Evolutionary conservation across 2,329 filamentous ascomycete genomes (phyloP), one percentile per base, ranked within the genome.

Genomic region (Diplodia mutila): DNA sequence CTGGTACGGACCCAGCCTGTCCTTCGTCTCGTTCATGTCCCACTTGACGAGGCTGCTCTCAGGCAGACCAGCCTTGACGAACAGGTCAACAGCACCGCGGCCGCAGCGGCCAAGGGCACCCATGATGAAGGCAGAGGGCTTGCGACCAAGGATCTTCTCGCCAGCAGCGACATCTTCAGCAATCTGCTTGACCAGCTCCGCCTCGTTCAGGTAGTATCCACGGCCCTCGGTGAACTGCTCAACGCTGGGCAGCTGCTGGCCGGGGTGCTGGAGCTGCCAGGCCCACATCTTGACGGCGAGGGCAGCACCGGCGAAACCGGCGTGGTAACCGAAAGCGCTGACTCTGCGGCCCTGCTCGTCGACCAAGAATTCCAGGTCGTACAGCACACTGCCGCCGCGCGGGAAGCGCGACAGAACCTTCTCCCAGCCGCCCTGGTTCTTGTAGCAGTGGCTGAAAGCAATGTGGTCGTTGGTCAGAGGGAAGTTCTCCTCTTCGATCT

Each of bases 281-380:
- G 91, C 88, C 92, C 94, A 97, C 53, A 89, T 88, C 85, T 93
- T 80, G 72, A 79, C 75, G 48, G 78, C 78, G 12, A 85, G 77
- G 21, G 83, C 83, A 27, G 81, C 80, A n/a, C 83, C 85, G 18
- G 75, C 78, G 55, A 80, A 80, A n/a, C 79, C 78, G 23, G 79
- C 79, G 71, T 80, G 79, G 75, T 84, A 84, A 67, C 90, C 86
- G 73, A 93, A 92, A 0, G 89, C 89, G 9, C 90, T 89, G 1
- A 94, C 89, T 69, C 91, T 83, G 55, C 91, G 84, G 46, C 91
- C 91, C 34, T 82, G 85, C 70, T 89, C 86, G 72, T 96, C 90
- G 48, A 87, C 86, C 46, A 97, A 84, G 78, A 97, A 97, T 77
- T 97, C 94, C 46, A 97, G 86, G 75, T 97, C 94, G 68, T 93